Evolutionary conservation across 371 early-diverging fungal species (phyloP).

Genomic region (Amoeboaphelidium protococcarum): DNA sequence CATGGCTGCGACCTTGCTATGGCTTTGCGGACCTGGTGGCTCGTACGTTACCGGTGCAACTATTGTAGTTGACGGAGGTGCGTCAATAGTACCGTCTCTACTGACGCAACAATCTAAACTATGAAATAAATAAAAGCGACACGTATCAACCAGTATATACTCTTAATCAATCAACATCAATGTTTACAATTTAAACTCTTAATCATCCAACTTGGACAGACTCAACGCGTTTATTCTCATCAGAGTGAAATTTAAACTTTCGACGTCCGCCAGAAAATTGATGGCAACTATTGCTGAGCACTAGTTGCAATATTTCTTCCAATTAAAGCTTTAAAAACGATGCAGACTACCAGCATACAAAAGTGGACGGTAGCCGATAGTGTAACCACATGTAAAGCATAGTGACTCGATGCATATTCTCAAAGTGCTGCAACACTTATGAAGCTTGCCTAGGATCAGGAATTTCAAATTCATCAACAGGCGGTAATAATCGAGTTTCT

Average conservation of each 20-base stretch:
- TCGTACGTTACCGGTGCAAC: conserved; percentile 55
- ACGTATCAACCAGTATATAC: no score
- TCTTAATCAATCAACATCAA: no score
- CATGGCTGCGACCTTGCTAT: conserved; percentile 53
- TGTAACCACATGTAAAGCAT: conserved; percentile 63
- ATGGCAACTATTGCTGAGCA: no score
- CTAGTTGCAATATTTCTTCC: no score
- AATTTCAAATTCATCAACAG: conserved; percentile 22
- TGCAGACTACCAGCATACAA: not conserved
- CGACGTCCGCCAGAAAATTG: no score
- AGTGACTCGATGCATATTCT: conserved; percentile 37
- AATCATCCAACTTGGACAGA: no score
- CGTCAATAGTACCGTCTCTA: conserved; percentile 13
- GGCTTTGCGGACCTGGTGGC: conserved; percentile 44
- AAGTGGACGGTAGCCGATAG: conserved; percentile 1
- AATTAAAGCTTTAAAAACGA: conserved; percentile 16
- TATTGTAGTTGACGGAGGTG: conserved; percentile 64
- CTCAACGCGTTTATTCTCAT: no score
- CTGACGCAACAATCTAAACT: no score
- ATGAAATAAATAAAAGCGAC: no score
- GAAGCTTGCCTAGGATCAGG: conserved; percentile 13
- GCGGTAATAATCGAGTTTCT: conserved; percentile 10
- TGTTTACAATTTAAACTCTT: no score
- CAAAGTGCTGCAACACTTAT: conserved; percentile 21
- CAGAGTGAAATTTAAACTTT: no score